Evolutionary conservation across 164 flowering plant species (phyloP).

Genomic region (Buxus sempervirens): DNA sequence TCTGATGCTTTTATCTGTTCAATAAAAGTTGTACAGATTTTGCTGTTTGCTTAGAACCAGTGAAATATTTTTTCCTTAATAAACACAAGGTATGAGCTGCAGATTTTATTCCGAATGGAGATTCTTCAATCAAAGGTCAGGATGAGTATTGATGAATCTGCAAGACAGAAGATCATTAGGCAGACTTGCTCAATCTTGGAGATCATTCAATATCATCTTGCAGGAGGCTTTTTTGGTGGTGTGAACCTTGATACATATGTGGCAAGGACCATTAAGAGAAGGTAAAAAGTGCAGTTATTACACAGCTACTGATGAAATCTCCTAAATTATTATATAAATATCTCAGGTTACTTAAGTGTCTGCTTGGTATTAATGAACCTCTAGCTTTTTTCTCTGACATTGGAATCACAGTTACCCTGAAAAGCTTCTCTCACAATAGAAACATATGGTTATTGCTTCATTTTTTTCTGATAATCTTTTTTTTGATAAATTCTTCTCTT

Average conservation of each 20-base stretch:
- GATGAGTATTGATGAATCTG: slow-evolving; percentile 34
- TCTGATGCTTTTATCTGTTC: neutral
- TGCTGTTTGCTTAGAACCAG: neutral
- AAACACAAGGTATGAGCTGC: slow-evolving; percentile 68
- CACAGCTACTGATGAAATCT: neutral
- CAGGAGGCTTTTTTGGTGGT: slow-evolving; percentile 84
- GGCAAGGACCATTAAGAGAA: slow-evolving; percentile 58
- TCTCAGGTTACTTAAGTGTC: neutral
- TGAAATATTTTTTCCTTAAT: slow-evolving; percentile 48
- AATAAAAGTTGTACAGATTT: neutral
- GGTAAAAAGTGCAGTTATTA: slow-evolving; percentile 35
- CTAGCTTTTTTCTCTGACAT: too few species aligned
- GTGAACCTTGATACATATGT: slow-evolving; percentile 69
- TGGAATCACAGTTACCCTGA: too few species aligned
- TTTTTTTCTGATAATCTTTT: too few species aligned
- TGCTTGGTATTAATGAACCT: too few species aligned
- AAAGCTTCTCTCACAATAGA: too few species aligned
- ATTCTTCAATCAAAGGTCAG: slow-evolving; percentile 60
- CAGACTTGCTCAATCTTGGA: slow-evolving; percentile 77
- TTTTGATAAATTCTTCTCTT: too few species aligned
- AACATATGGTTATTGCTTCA: too few species aligned
- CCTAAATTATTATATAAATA: too few species aligned
- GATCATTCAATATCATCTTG: slow-evolving; percentile 61
- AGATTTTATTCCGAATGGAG: slow-evolving; percentile 92
- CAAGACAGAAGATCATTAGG: slow-evolving; percentile 66